Conservation (phyloP, 2,329 filamentous ascomycete genomes). For the Myriosclerotinia duriaeana region DNA sequence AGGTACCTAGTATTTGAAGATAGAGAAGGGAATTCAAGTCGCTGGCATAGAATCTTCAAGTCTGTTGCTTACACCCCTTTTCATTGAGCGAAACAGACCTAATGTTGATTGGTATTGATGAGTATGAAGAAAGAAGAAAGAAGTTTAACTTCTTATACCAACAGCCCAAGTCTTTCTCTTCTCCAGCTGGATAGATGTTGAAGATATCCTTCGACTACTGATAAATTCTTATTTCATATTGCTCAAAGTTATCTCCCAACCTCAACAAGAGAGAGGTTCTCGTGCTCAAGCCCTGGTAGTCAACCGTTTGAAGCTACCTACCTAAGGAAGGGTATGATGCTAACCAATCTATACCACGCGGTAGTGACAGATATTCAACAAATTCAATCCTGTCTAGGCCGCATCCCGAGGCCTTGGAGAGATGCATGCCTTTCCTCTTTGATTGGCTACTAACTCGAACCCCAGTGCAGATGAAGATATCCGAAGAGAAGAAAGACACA, state of each 20-base stretch:
- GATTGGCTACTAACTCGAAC: neutral
- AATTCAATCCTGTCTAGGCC: constrained; percentile 8
- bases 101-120: neutral
- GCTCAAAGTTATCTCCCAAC: neutral
- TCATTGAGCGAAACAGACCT: neutral
- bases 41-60: neutral
- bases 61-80: neutral
- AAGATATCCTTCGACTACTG: neutral
- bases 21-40: neutral
- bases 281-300: too few species aligned
- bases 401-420: constrained; percentile 2
- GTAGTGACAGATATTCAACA: constrained; percentile 1
- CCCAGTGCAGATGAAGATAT: constrained; percentile 8
- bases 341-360: neutral
- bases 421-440: neutral
- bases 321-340: neutral
- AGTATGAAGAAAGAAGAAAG: neutral
- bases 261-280: neutral
- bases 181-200: neutral
- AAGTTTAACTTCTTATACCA: neutral
- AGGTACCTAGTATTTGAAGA: neutral
- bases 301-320: neutral
- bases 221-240: neutral
- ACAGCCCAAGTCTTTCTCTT: too few species aligned
- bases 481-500: neutral